These are phyloP conservation scores for Thermomyces lanuginosus DNA, from an alignment of 2,329 filamentous ascomycete genomes.

Conservation along the genomic window DNA sequence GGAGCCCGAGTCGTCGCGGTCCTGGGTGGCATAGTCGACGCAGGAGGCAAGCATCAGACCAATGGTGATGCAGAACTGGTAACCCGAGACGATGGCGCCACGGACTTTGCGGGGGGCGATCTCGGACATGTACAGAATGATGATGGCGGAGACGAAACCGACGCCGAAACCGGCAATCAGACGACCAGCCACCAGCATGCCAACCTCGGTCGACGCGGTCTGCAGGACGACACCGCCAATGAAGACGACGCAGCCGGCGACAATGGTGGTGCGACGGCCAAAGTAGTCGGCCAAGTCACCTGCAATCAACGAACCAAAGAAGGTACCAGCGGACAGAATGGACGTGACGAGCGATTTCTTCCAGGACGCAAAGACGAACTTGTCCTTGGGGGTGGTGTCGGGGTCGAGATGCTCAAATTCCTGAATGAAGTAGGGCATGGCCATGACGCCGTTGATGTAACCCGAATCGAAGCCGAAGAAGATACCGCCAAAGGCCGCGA, in stretches of 20 bases:
- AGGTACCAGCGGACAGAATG: conserved; percentile 62
- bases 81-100: conserved; percentile 63
- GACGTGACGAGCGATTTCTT: conserved; percentile 51
- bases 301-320: conserved; percentile 61
- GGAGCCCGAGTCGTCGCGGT: conserved; percentile 44
- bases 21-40: conserved; percentile 55
- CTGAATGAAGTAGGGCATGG: conserved; percentile 34
- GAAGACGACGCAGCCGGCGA: conserved; percentile 57
- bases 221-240: conserved; percentile 52
- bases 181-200: conserved; percentile 54
- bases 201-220: conserved; percentile 39
- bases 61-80: conserved; percentile 71
- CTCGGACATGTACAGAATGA: conserved; percentile 79
- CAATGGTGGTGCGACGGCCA: conserved; percentile 48
- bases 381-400: conserved; percentile 14
- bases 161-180: conserved; percentile 62
- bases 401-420: conserved; percentile 19
- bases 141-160: conserved; percentile 63
- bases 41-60: conserved; percentile 60
- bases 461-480: conserved; percentile 45
- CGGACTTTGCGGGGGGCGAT: conserved; percentile 58
- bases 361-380: conserved; percentile 30
- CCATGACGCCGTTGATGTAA: conserved; percentile 38
- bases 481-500: conserved; percentile 44
- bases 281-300: conserved; percentile 62